Evolutionary conservation across 1,139 yeast species (phyloP).

Genomic region (Suhomyces bokatorum): DNA sequence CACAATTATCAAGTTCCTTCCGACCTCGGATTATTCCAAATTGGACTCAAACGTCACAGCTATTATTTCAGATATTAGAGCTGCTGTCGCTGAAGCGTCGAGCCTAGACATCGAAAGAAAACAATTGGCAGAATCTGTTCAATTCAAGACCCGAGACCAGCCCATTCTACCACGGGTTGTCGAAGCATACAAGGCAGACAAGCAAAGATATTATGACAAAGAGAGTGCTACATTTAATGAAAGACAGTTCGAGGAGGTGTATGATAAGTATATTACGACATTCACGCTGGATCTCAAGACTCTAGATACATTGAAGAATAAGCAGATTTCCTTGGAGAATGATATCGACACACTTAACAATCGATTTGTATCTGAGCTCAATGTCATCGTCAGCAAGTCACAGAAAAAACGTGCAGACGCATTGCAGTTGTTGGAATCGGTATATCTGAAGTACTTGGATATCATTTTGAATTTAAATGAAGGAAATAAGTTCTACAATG

Average conservation of each 20-base stretch:
- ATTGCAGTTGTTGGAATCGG: conserved; percentile 55
- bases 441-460: conserved; percentile 55
- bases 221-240: conserved; percentile 25
- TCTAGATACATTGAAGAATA: conserved; percentile 36
- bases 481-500: conserved; percentile 70
- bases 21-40: conserved; percentile 44
- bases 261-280: conserved; percentile 38
- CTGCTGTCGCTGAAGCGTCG: conserved; percentile 25
- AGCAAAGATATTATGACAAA: conserved; percentile 17
- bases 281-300: conserved; percentile 44
- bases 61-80: conserved; percentile 43
- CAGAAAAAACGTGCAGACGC: conserved; percentile 46
- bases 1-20: conserved; percentile 48
- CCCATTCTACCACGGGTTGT: conserved; percentile 55
- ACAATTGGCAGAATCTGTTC: conserved; percentile 42
- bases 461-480: conserved; percentile 61
- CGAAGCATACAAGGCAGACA: conserved; percentile 30
- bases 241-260: conserved; percentile 32
- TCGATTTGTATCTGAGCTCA: conserved; percentile 30
- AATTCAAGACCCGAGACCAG: conserved; percentile 46
- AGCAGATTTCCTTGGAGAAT: conserved; percentile 46
- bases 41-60: conserved; percentile 42
- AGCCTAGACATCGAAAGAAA: conserved; percentile 35
- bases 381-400: conserved; percentile 23
- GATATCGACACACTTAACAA: conserved; percentile 44